These are phyloP conservation scores for Davidsoniella eucalypti DNA, from an alignment of 2,329 filamentous ascomycete species.

Conservation along the genomic window DNA sequence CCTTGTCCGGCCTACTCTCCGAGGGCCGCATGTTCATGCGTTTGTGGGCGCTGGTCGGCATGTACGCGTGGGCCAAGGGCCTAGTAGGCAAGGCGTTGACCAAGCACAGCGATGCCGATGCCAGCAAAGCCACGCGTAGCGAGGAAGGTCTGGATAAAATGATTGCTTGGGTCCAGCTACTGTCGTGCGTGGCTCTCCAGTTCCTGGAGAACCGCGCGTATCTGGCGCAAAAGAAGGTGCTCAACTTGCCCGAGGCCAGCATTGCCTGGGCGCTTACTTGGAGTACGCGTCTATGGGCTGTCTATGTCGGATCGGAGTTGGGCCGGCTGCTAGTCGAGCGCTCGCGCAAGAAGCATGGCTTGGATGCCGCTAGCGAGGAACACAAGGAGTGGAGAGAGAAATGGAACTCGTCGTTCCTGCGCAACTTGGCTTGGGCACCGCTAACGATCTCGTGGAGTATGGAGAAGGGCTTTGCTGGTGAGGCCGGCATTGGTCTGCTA, in stretches of 20 bases:
- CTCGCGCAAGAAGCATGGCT: slow-evolving; percentile 21
- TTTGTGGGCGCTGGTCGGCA: slow-evolving; percentile 59
- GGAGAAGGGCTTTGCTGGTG: slow-evolving; percentile 36
- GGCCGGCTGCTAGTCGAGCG: slow-evolving; percentile 40
- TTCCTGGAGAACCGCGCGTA: slow-evolving; percentile 70
- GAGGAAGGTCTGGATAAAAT: slow-evolving; percentile 24
- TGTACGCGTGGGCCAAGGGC: slow-evolving; percentile 50
- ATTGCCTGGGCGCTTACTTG: slow-evolving; percentile 48
- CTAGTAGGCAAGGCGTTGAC: slow-evolving; percentile 22
- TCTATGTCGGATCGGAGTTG: slow-evolving; percentile 62
- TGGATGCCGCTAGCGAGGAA: slow-evolving; percentile 21
- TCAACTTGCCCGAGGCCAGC: slow-evolving; percentile 39
- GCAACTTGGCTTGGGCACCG: slow-evolving; percentile 63
- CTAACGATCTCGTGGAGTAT: slow-evolving; percentile 72
- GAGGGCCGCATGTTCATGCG: slow-evolving; percentile 59
- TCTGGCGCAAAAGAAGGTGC: slow-evolving; percentile 54
- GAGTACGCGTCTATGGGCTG: slow-evolving; percentile 67
- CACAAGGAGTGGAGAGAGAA: slow-evolving; percentile 29
- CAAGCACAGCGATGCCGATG: slow-evolving; percentile 11
- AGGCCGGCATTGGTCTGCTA: slow-evolving; percentile 20
- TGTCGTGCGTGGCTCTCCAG: slow-evolving; percentile 55
- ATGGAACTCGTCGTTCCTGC: slow-evolving; percentile 51
- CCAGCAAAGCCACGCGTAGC: slow-evolving; percentile 15
- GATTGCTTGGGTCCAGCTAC: slow-evolving; percentile 52
- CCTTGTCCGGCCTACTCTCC: slow-evolving; percentile 46